Base-by-base conservation (phyloP, 2,329 filamentous ascomycete species). In the Sclerotiophoma versabilis region DNA sequence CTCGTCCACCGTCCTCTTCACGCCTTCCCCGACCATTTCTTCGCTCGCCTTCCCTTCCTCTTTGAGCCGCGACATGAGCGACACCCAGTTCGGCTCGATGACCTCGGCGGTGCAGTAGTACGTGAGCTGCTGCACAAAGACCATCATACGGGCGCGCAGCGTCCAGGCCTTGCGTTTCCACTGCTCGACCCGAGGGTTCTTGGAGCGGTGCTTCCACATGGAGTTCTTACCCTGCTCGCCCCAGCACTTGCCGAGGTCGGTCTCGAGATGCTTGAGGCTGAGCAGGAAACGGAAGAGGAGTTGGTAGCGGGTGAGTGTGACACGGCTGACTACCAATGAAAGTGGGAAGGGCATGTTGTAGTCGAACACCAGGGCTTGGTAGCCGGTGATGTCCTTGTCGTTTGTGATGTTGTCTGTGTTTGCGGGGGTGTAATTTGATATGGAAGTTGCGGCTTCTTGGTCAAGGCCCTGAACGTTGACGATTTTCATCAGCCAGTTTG, bases 91-190 rank as follows among this genome's bases (percentile, higher is more conserved):
- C 3, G 93, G 95, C 75, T 99, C 95, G 49, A 99, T 96, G 48
- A 99, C 95, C 76, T 99, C 95, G 1, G 92, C 87, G 0, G 95
- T 98, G 77, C 92, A 98, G 73, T 96, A 99, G 76, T 98, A 99
- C 5, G 97, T 84, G 30, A 98, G 81, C 73, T 99, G 95, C 75
- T 99, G 95, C 2, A 98, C 92, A 70, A 98, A 99, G 8, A 96
- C 91, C 8, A 98, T 82, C 95, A 99, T 99, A 41, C 95, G 86
- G 2, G 93, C 92, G 27, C 95, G 86, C 52, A 99, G 78, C 2
- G 92, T 97, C 88, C 92, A 98, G 0, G 93, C 92, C 25, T 91
- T 84, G 33, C 93, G 86, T 75, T 99, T 99, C 92, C 93, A 98
- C 49, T 90, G 84, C 76, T 97, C 93, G 11, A 98, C 83, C 25